Evolutionary conservation across 2,329 filamentous ascomycete species (phyloP).

Genomic region (Macrophomina pseudophaseolina): DNA sequence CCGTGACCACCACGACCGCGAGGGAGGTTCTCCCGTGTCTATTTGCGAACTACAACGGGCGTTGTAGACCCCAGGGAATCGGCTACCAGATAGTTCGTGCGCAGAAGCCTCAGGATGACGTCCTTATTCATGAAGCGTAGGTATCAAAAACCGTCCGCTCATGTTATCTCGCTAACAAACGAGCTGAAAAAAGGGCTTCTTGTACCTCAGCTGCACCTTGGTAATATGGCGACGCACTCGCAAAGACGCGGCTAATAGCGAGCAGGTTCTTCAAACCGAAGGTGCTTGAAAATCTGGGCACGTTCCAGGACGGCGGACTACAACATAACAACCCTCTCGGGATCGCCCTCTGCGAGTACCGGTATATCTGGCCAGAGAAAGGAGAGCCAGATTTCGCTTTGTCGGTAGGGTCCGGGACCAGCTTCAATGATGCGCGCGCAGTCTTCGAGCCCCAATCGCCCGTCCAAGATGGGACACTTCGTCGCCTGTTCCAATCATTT

Average conservation of each 20-base stretch:
- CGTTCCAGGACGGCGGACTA: constrained; percentile 38
- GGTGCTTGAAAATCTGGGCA: constrained; percentile 32
- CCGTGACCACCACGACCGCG: constrained; percentile 37
- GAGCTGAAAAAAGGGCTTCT: constrained; percentile 33
- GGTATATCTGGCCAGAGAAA: constrained; percentile 34
- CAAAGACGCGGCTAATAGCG: neutral
- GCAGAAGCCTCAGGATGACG: constrained; percentile 30
- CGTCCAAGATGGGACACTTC: constrained; percentile 32
- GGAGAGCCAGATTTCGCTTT: constrained; percentile 33
- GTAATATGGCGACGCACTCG: neutral
- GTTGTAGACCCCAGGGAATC: constrained; percentile 22
- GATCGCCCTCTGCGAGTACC: constrained; percentile 33
- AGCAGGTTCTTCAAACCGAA: constrained; percentile 35
- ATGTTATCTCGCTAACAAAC: constrained; percentile 8
- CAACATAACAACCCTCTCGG: constrained; percentile 37
- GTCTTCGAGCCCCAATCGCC: constrained; percentile 33
- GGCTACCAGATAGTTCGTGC: constrained; percentile 34
- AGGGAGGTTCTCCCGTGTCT: constrained; percentile 32
- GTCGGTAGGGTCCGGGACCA: constrained; percentile 36
- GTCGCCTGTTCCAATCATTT: constrained; percentile 31
- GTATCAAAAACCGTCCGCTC: constrained; percentile 5
- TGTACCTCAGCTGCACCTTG: constrained; percentile 38
- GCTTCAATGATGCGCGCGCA: constrained; percentile 2
- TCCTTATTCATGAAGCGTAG: constrained; percentile 35
- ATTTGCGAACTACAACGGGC: constrained; percentile 40